Evolutionary conservation across 306 rosid species (phyloP), one percentile per base, ranked within the genome.

Genomic region (Luffa aegyptiaca): DNA sequence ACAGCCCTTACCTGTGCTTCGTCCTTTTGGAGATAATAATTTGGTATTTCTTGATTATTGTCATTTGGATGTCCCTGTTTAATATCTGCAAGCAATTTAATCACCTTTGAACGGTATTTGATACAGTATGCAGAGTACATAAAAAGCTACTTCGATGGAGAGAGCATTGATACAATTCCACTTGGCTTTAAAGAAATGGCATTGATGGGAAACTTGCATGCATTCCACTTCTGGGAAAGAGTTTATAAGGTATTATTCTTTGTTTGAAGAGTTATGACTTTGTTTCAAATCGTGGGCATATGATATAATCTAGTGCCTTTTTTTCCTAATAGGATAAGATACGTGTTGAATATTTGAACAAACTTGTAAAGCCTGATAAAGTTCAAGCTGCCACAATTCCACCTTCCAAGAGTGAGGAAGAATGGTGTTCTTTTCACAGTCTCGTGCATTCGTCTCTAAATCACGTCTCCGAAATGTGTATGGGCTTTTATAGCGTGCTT

Each of bases 151-250:
- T 93, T 79, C 44, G 42, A 79, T 57, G 87, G 81, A 84, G 89
- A 86, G 76, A 74, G 80, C 75, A 76, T 82, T 62, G 80, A 75
- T n/a, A 77, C 82, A 59, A 75, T 85, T 79, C 84, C 84, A 69
- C 65, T 41, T 41, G 86, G 90, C 71, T 86, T 81, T 64, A 92
- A 85, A 89, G 98, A 93, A 89, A 79, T 65, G 41, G 56, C 48
- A 81, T 68, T 81, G 44, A 86, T 93, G 91, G 96, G 85, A 70
- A 90, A 92, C 81, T 79, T 89, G 70, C 86, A 91, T 80, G 97
- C 98, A 9, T 92, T 84, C 85, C 92, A 90, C 86, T 93, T 93
- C 88, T 93, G 98, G 98, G 96, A 88, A 84, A 94, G 90, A 37
- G 88, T 86, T 85, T 90, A 90, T 86, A 92, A 76, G 98, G 98